Evolutionary conservation across 1,284 basidiomycete species (phyloP), one percentile per base, ranked within the genome.

Genomic region (Cryptococcus maquisensis): DNA sequence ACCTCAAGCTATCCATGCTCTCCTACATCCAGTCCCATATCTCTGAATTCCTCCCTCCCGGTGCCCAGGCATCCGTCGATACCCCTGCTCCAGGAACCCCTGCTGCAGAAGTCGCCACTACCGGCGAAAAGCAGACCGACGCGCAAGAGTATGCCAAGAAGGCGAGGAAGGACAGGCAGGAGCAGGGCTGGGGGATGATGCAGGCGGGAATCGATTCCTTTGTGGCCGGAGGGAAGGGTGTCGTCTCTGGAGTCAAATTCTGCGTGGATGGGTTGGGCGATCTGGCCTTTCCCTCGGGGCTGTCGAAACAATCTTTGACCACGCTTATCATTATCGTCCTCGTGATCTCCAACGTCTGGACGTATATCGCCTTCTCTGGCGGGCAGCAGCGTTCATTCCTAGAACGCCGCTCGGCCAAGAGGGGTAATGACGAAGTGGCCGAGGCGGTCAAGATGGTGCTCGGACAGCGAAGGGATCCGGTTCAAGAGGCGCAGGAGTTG

Each of bases 171-270:
- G 51, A 71, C 20, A 52, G 65, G 20, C 61, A 68, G 32, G 68
- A 75, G 6, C 58, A 63, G n/a, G 72, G 72, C 39, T 58, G 62
- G 59, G 85, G 86, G 21, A 83, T 84, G 0, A 75, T 92, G 56
- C 90, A 93, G 66, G 91, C 88, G 83, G 87, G 88, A 2, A 84
- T 86, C 73, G 90, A 94, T 66, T 88, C 87, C 21, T 81, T 90
- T 67, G 79, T 80, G 54, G 79, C 81, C 56, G 90, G 93, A 52
- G 84, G 84, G 46, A 80, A 79, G 64, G 81, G 83, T 60, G 86
- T 87, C 55, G 82, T 84, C 20, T 79, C 76, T 38, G 88, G 84
- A 20, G 82, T 93, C 46, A 77, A 75, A 52, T 87, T 88, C 63
- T 60, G 75, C 1, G 41, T 63, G 42, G 60, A 68, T 28, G 61